Base-by-base conservation (phyloP, 257 asterid genomes). In the Leptodermis oblonga region DNA sequence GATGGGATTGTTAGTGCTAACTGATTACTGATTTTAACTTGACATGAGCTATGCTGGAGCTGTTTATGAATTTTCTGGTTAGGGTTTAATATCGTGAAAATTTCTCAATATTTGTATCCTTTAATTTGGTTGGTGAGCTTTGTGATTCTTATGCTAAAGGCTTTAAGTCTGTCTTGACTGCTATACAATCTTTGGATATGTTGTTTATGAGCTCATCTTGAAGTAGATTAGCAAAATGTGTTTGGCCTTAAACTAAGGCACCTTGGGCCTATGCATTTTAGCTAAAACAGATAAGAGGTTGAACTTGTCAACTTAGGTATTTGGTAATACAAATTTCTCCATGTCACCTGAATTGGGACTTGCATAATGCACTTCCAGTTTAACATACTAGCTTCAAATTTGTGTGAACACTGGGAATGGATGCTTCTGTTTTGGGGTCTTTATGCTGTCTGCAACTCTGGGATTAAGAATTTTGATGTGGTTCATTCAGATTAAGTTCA, bases 221-320 rank as follows among this genome's bases (percentile, higher is more conserved):
- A 14, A 23, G 45, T 54, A 49, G 54, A 18, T 52, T 51, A 20
- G 55, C 23, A 28, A 13, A 41, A 17, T 20, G 28, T 15, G 31
- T 58, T n/a, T 30, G 14, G 64, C 51, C 53, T 42, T 62, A 39
- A 30, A 36, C 37, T 25, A 18, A 31, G 42, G 13, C 33, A 49
- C 15, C n/a, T 5, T 36, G 28, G 30, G 53, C 11, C 10, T 60
- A 34, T 30, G 23, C 23, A 54, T n/a, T 61, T 51, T 5, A 30
- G 65, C 62, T 62, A 30, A n/a, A 34, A 22, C 61, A 7, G 20
- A 34, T 33, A 17, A 61, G 18, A 22, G 31, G 53, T 62, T 36
- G 20, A 53, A 67, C 45, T 14, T 22, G 42, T 17, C 37, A 41
- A 37, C 41, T 63, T 52, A n/a, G 64, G 51, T 71, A 33, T 71